Evolutionary conservation across 345 rosid genomes (phyloP).

Genomic region (Microcos paniculata): DNA sequence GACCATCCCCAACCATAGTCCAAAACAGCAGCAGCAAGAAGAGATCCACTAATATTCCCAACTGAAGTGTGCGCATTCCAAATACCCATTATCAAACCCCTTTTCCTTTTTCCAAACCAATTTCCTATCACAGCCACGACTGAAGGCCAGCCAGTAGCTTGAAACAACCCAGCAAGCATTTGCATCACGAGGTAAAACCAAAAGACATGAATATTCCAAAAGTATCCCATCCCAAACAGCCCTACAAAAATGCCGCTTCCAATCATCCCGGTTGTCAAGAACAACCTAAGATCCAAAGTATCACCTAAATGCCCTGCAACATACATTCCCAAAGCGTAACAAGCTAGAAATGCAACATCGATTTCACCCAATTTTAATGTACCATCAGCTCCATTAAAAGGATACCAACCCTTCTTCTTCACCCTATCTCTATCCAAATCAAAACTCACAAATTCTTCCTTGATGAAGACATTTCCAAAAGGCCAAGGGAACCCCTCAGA

Average conservation of each 20-base stretch:
- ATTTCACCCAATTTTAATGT: constrained; percentile 86
- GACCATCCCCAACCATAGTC: constrained; percentile 98
- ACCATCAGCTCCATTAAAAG: constrained; percentile 68
- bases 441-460: constrained; percentile 19
- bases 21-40: constrained; percentile 88
- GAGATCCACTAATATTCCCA: constrained; percentile 87
- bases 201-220: constrained; percentile 73
- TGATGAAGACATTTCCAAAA: constrained; percentile 55
- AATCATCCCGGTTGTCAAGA: constrained; percentile 80
- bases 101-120: constrained; percentile 89
- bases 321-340: constrained; percentile 86
- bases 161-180: constrained; percentile 90
- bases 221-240: constrained; percentile 88
- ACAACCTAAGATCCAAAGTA: constrained; percentile 77
- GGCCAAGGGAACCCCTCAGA: constrained; percentile 54
- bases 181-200: constrained; percentile 69
- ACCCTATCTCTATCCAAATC: background rate
- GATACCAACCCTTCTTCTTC: constrained; percentile 63
- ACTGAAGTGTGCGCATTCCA: constrained; percentile 98
- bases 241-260: constrained; percentile 91
- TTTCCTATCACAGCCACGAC: constrained; percentile 97
- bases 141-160: constrained; percentile 96
- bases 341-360: constrained; percentile 85
- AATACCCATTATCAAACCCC: constrained; percentile 95
- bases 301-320: constrained; percentile 94